Base-by-base conservation (phyloP, 306 rosid species). In the Albizia julibrissin region DNA sequence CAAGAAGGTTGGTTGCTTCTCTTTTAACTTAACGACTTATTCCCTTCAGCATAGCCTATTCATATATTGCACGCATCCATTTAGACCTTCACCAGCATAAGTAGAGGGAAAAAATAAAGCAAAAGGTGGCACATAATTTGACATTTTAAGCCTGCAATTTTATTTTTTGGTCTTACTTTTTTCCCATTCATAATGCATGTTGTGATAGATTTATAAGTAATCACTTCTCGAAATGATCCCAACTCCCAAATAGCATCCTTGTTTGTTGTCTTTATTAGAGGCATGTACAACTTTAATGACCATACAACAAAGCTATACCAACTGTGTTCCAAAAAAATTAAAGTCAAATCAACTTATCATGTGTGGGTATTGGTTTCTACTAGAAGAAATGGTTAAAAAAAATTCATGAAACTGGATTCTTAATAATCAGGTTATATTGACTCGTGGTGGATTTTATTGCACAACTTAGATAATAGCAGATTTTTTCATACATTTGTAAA, bases 1-100 rank as follows among this genome's bases (percentile, higher is more conserved):
- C 86, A 49, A 85, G 56, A 95, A 92, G 99, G 99, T 87, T 84
- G 21, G 31, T 44, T 31, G 39, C 2, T 13, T 81, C 61, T 67
- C 85, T 67, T 44, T 74, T 27, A 13, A 61, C 54, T 42, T 64
- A 56, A 14, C 44, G 46, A 40, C 71, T 40, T 22, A 49, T 59
- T 76, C 71, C 24, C 58, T 80, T 72, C 19, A 68, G 56, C 54
- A 65, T 79, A 26, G 73, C 72, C 27, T 42, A 12, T 40, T 70
- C 75, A 52, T 81, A 31, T 39, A 65, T 66, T n/a, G 72, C 14
- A 15, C 62, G 15, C n/a, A 74, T 80, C 54, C 24, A 27, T 64
- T 77, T 80, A 62, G 68, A 52, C 68, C 27, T 24, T 59, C 66
- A 79, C 67, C 6, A 14, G 58, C 50, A 10, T 78, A 47, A 29